phyloP scores from a whole-genome alignment of 345 rosid genomes.

The Bretschneidera sinensis region DNA sequence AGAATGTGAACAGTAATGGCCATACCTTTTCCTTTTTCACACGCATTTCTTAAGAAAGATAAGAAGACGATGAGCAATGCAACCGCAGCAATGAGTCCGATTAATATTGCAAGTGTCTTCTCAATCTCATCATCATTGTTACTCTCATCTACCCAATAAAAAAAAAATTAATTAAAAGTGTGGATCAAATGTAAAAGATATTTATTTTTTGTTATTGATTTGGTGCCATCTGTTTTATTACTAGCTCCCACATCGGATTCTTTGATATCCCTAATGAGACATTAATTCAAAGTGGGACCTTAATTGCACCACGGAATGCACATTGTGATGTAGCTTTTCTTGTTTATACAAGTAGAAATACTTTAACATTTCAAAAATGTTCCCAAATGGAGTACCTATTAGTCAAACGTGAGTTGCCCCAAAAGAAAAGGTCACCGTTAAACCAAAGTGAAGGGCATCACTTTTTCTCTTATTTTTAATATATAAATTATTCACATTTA shows the following conservation, averaged over 20 bases:
- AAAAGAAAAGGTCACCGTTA: too few relatives aligned
- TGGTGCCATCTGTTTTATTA: too few relatives aligned
- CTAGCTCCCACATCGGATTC: conserved; percentile 28
- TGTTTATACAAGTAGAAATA: neutral
- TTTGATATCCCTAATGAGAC: conserved; percentile 14
- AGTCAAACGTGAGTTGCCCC: neutral
- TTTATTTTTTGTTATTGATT: too few relatives aligned
- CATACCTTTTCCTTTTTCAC: conserved; percentile 60
- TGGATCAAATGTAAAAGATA: too few relatives aligned
- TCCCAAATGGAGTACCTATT: neutral
- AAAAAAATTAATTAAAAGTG: neutral
- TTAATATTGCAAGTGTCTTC: conserved; percentile 86
- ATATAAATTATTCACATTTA: too few relatives aligned
- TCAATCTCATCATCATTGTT: conserved; percentile 64
- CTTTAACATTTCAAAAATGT: conserved; percentile 4
- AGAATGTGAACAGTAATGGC: neutral
- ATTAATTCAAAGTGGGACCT: conserved; percentile 25
- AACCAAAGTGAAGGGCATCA: neutral
- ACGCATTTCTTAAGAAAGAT: conserved; percentile 56
- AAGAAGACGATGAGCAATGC: conserved; percentile 66
- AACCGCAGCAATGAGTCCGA: conserved; percentile 84
- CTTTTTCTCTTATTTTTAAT: too few relatives aligned
- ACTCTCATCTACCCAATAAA: conserved; percentile 21
- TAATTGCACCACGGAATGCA: neutral
- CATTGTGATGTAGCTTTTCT: conserved; percentile 8